These are phyloP conservation scores for Geranium rotundifolium DNA, from an alignment of 345 rosid species.

Conservation along the genomic window DNA sequence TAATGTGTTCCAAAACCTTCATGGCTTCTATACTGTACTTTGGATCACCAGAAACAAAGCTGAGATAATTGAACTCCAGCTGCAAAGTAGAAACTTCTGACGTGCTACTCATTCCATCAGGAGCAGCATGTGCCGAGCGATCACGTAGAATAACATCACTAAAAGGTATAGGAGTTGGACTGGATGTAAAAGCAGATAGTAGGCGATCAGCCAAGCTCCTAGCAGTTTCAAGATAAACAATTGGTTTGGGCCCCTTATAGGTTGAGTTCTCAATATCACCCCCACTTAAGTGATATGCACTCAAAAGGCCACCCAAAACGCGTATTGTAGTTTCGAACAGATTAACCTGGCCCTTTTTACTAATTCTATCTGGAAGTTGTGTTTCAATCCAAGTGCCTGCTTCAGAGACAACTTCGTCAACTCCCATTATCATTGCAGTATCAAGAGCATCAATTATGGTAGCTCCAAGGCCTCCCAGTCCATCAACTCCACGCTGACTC, in stretches of 20 bases:
- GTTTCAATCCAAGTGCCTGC: slow-evolving; percentile 82
- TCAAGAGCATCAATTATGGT: slow-evolving; percentile 95
- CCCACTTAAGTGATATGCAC: slow-evolving; percentile 94
- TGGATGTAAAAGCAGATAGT: slow-evolving; percentile 69
- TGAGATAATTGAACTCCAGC: slow-evolving; percentile 93
- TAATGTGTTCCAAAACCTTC: slow-evolving; percentile 88
- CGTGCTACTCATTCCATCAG: slow-evolving; percentile 85
- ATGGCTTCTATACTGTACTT: slow-evolving; percentile 72
- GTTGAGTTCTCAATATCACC: slow-evolving; percentile 43
- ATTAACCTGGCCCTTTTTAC: slow-evolving; percentile 85
- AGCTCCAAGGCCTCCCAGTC: slow-evolving; percentile 95
- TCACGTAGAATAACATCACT: slow-evolving; percentile 72
- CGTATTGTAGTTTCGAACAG: slow-evolving; percentile 97
- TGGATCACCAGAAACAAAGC: slow-evolving; percentile 79
- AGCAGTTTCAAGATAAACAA: slow-evolving; percentile 71
- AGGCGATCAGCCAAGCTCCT: slow-evolving; percentile 78
- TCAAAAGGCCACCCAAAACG: slow-evolving; percentile 88
- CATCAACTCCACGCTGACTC: slow-evolving; percentile 62
- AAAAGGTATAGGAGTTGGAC: slow-evolving; percentile 79
- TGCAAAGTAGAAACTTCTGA: slow-evolving; percentile 87
- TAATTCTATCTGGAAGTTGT: slow-evolving; percentile 67
- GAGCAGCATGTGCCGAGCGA: slow-evolving; percentile 73
- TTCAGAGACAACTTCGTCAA: slow-evolving; percentile 62
- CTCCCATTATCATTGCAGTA: slow-evolving; percentile 96
- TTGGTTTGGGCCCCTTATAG: slow-evolving; percentile 54